phyloP scores from a whole-genome alignment of 257 asterid genomes.

The Solanum infundibuliforme region DNA sequence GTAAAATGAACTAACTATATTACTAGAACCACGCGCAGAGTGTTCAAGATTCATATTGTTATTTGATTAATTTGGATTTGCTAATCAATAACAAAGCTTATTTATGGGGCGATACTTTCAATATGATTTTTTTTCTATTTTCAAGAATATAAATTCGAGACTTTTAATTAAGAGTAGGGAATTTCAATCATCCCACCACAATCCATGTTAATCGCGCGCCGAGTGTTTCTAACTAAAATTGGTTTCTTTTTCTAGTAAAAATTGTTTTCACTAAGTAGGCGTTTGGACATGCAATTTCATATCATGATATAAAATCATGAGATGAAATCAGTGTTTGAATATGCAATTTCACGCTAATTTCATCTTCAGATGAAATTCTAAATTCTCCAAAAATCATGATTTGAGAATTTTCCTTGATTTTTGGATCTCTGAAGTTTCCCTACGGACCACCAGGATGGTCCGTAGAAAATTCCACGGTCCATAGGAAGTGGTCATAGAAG shows the following conservation, averaged over 20 bases:
- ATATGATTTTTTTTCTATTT: not conserved
- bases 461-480: too few relatives aligned
- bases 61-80: not conserved
- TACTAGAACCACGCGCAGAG: not conserved
- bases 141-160: not conserved
- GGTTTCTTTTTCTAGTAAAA: not conserved
- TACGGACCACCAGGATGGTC: too few relatives aligned
- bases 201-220: not conserved
- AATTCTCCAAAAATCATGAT: too few relatives aligned
- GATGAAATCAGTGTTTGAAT: fast-evolving
- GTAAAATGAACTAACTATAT: not conserved
- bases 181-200: not conserved
- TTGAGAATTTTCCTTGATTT: too few relatives aligned
- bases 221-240: not conserved
- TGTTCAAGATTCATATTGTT: not conserved
- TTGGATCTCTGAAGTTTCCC: too few relatives aligned
- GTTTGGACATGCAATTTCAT: too few relatives aligned
- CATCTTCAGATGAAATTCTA: too few relatives aligned
- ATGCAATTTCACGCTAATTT: too few relatives aligned
- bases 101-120: not conserved
- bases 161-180: too few relatives aligned
- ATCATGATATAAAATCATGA: too few relatives aligned
- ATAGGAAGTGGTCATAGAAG: too few relatives aligned
- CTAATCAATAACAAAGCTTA: not conserved
- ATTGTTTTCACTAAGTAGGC: not conserved